phyloP scores from a whole-genome alignment of 352 stramenopile species.

The Sclerospora graminicola region DNA sequence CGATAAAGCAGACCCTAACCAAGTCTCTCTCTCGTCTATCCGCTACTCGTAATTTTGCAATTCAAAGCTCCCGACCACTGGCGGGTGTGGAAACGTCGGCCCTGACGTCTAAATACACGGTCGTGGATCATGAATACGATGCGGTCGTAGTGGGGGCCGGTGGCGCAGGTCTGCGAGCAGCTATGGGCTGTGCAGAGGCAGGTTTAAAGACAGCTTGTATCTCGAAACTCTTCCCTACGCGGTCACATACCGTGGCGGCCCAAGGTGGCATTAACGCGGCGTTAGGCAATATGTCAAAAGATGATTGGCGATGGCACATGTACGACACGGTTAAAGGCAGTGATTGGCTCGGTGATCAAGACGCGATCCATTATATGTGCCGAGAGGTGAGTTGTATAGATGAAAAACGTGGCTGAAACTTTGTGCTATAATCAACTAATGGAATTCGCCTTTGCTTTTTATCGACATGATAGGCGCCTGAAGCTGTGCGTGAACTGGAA shows the following conservation, averaged over 20 bases:
- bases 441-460: no score
- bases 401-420: not conserved
- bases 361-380: conserved; percentile 99
- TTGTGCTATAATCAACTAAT: no score
- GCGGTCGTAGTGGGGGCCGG: conserved; percentile 93
- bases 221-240: conserved; percentile 96
- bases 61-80: conserved; percentile 18
- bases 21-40: no score
- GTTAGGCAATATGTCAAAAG: conserved; percentile 93
- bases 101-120: conserved; percentile 49
- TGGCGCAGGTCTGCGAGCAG: conserved; percentile 87
- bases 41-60: conserved; percentile 16
- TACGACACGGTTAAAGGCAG: conserved; percentile 97
- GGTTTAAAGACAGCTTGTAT: conserved; percentile 97
- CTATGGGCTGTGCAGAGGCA: conserved; percentile 88
- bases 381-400: conserved; percentile 41
- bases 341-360: conserved; percentile 96
- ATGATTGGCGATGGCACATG: conserved; percentile 96
- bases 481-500: conserved; percentile 91
- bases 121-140: conserved; percentile 96
- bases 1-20: no score
- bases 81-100: conserved; percentile 17
- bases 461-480: conserved; percentile 29
- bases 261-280: conserved; percentile 97
- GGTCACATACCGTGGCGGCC: conserved; percentile 93